A percentile compares a stretch with the other conserved stretches of the same genome.
These are phyloP conservation scores for Sugiyamaella smithiae DNA, from an alignment of 805 yeast species.

Conservation along the genomic window DNA sequence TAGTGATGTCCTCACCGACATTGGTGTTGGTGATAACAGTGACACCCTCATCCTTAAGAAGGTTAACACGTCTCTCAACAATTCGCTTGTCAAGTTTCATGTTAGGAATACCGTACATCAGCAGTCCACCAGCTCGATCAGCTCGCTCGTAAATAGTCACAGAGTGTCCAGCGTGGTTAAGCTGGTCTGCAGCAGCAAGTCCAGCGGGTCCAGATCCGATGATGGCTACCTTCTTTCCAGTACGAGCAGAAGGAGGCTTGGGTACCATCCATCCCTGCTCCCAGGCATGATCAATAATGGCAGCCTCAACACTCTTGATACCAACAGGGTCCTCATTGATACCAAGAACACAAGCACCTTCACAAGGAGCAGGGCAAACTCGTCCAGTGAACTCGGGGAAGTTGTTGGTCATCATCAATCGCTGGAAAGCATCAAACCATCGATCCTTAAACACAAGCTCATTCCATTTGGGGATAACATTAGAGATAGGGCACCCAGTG, in stretches of 20 bases:
- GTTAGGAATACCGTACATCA: slow-evolving; percentile 99
- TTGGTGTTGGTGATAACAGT: slow-evolving; percentile 72
- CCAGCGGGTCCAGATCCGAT: slow-evolving; percentile 99
- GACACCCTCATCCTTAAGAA: slow-evolving; percentile 87
- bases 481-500: slow-evolving; percentile 96
- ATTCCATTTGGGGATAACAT: slow-evolving; percentile 97
- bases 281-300: slow-evolving; percentile 93
- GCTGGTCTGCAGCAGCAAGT: slow-evolving; percentile 93
- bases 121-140: slow-evolving; percentile 93
- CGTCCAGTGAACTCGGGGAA: slow-evolving; percentile 98
- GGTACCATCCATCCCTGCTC: slow-evolving; percentile 97
- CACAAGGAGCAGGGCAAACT: slow-evolving; percentile 99
- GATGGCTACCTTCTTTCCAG: slow-evolving; percentile 81
- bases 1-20: slow-evolving; percentile 77
- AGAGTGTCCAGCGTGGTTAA: slow-evolving; percentile 90
- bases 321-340: slow-evolving; percentile 95
- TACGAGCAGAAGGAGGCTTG: slow-evolving; percentile 69
- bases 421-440: slow-evolving; percentile 90
- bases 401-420: slow-evolving; percentile 92
- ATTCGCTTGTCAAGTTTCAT: slow-evolving; percentile 94
- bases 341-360: slow-evolving; percentile 93
- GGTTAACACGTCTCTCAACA: slow-evolving; percentile 89
- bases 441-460: slow-evolving; percentile 92
- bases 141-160: slow-evolving; percentile 92
- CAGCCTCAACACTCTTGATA: slow-evolving; percentile 91